Evolutionary conservation across 306 rosid species (phyloP).

Genomic region (Glycine soja): DNA sequence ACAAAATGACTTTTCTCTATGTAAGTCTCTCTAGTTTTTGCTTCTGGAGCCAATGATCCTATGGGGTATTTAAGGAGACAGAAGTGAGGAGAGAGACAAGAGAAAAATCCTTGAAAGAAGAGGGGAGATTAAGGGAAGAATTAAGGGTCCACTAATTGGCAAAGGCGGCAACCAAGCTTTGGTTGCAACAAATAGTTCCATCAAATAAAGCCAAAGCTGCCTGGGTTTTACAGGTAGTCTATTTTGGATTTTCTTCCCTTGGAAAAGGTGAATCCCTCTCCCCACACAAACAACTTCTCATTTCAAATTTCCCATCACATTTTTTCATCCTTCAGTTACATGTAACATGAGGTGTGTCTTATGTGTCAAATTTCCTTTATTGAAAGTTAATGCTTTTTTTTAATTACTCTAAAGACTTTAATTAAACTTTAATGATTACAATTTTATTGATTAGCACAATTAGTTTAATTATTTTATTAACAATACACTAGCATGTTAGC

Average conservation of each 20-base stretch:
- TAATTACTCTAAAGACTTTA: neutral
- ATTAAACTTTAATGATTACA: no score
- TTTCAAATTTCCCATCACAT: constrained; percentile 21
- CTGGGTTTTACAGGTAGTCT: constrained; percentile 64
- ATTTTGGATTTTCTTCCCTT: constrained; percentile 52
- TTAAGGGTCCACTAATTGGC: constrained; percentile 18
- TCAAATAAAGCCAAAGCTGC: constrained; percentile 66
- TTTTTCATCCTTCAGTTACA: neutral
- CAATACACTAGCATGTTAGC: neutral
- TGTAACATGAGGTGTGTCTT: neutral
- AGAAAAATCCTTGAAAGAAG: constrained; percentile 51
- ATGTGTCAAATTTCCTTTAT: constrained; percentile 28
- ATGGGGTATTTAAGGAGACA: constrained; percentile 40
- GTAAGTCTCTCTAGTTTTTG: neutral
- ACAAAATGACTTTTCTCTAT: neutral
- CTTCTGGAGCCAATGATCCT: neutral
- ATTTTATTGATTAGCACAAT: no score
- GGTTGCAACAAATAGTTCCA: constrained; percentile 47
- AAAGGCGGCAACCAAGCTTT: constrained; percentile 59
- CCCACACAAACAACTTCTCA: neutral
- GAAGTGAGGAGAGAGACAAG: constrained; percentile 49
- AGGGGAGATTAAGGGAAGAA: constrained; percentile 8
- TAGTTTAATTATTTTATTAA: neutral
- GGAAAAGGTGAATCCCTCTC: constrained; percentile 39
- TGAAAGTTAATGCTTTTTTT: neutral